Conservation (phyloP, 495 filamentous ascomycete genomes). For the Trichocladium uniseriatum region DNA sequence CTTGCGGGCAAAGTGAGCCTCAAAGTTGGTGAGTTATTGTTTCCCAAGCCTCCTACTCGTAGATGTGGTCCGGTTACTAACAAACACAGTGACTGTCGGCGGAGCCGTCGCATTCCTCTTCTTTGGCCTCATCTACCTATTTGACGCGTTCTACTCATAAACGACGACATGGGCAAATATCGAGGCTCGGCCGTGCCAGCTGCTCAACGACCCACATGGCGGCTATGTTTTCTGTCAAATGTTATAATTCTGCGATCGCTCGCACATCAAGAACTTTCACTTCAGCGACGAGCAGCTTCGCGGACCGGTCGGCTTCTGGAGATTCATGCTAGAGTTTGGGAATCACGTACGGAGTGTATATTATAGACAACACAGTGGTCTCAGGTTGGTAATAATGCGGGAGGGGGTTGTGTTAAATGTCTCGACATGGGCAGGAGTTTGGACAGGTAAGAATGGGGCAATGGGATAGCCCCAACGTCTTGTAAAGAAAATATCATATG, state of each 20-base stretch:
- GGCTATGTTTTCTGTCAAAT: not conserved
- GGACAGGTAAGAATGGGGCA: not conserved
- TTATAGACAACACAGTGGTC: not conserved
- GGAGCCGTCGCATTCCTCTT: conserved; percentile 85
- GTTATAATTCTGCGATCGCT: conserved; percentile 17
- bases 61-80: conserved; percentile 9
- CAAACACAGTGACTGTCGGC: conserved; percentile 72
- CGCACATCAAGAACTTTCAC: conserved; percentile 5
- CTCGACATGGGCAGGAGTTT: conserved; percentile 2
- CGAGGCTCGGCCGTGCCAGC: conserved; percentile 13
- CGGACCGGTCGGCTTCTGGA: not conserved
- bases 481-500: conserved; percentile 1
- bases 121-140: conserved; percentile 84
- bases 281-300: conserved; percentile 1
- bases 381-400: not conserved
- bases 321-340: not conserved
- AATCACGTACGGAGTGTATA: not conserved
- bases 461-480: not conserved
- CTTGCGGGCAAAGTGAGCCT: conserved; percentile 92
- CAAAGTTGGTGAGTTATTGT: conserved; percentile 73
- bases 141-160: conserved; percentile 65
- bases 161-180: not conserved
- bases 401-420: not conserved
- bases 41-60: not conserved
- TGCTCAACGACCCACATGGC: not conserved